Evolutionary conservation across 2,329 filamentous ascomycete genomes (phyloP).

Genomic region (Drechslerella dactyloides): DNA sequence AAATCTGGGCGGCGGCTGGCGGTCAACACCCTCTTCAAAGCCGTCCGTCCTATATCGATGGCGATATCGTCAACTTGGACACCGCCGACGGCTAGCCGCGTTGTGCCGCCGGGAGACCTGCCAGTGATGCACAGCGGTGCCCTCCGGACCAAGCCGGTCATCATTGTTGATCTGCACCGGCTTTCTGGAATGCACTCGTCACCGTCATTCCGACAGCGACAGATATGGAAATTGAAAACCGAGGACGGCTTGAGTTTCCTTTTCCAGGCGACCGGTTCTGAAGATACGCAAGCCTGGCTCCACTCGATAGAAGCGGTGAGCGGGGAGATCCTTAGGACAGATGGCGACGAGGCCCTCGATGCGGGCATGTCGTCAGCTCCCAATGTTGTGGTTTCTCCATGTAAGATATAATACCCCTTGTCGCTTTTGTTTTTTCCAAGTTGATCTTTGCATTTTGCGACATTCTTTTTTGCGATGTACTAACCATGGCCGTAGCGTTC

Average conservation of each 20-base stretch:
- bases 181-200: slow-evolving; percentile 53
- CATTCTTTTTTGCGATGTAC: not conserved
- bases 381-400: slow-evolving; percentile 43
- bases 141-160: slow-evolving; percentile 52
- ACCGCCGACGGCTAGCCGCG: slow-evolving; percentile 53
- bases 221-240: slow-evolving; percentile 54
- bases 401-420: slow-evolving; percentile 16
- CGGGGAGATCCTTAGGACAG: slow-evolving; percentile 52
- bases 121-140: slow-evolving; percentile 52
- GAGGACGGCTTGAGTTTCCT: slow-evolving; percentile 54
- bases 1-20: slow-evolving; percentile 54
- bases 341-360: slow-evolving; percentile 54
- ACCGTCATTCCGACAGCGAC: slow-evolving; percentile 54
- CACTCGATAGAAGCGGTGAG: slow-evolving; percentile 53
- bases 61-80: slow-evolving; percentile 55
- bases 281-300: slow-evolving; percentile 55
- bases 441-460: not conserved
- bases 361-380: slow-evolving; percentile 41
- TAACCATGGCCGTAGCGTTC: slow-evolving; percentile 49
- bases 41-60: slow-evolving; percentile 55
- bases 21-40: slow-evolving; percentile 56
- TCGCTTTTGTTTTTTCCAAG: not conserved
- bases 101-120: slow-evolving; percentile 53
- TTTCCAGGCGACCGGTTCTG: slow-evolving; percentile 54
- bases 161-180: slow-evolving; percentile 52